phyloP scores from a whole-genome alignment of 2,329 filamentous ascomycete species.

The Colletotrichum simmondsii region DNA sequence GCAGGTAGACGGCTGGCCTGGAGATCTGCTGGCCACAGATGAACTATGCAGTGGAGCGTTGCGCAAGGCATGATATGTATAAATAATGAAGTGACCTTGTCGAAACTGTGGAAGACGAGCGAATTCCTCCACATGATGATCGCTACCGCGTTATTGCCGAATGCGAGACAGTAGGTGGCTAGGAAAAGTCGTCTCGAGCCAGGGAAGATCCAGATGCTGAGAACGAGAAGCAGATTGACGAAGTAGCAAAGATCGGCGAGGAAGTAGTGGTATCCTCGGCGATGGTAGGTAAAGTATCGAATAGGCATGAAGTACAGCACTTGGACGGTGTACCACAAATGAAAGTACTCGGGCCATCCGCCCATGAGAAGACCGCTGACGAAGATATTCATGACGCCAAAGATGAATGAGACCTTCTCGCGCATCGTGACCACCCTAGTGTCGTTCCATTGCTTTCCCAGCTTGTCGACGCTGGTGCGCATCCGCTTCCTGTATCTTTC shows the following conservation, averaged over 20 bases:
- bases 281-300: constrained; percentile 89
- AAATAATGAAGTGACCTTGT: constrained; percentile 98
- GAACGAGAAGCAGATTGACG: constrained; percentile 85
- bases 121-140: constrained; percentile 99
- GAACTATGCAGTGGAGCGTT: constrained; percentile 90
- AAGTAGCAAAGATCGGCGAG: constrained; percentile 98
- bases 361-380: constrained; percentile 95
- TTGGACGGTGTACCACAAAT: constrained; percentile 90
- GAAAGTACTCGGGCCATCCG: constrained; percentile 85
- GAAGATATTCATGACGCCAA: constrained; percentile 96
- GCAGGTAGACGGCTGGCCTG: constrained; percentile 83
- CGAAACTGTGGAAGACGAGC: constrained; percentile 96
- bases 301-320: constrained; percentile 97
- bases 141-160: constrained; percentile 95
- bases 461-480: constrained; percentile 87
- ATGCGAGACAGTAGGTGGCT: constrained; percentile 89
- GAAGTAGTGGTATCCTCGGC: constrained; percentile 96
- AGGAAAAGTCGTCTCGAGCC: constrained; percentile 92
- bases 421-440: constrained; percentile 87
- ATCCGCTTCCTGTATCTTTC: constrained; percentile 91
- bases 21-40: constrained; percentile 75
- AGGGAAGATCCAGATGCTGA: constrained; percentile 92
- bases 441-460: constrained; percentile 88
- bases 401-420: constrained; percentile 97
- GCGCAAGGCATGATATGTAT: constrained; percentile 99